Percentiles rank a stretch among this genome's conserved stretches.
phyloP scores from a whole-genome alignment of 2,329 filamentous ascomycete species.

The Colletotrichum incanum region DNA sequence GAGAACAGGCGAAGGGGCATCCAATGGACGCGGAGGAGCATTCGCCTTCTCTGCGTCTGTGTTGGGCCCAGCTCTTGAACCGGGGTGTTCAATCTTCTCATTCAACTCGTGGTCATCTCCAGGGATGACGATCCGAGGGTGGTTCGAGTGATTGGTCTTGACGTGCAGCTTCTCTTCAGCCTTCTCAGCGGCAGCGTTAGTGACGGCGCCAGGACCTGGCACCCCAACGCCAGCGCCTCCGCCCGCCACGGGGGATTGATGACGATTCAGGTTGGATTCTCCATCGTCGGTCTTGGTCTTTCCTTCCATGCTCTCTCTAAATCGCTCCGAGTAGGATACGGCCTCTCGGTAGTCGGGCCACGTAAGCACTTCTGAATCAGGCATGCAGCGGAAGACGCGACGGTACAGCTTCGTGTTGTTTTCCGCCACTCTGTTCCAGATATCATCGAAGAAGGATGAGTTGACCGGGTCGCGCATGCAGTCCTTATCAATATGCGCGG shows the following conservation, averaged over 20 bases:
- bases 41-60: slow-evolving; percentile 50
- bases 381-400: slow-evolving; percentile 96
- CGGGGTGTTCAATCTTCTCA: slow-evolving; percentile 57
- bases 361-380: slow-evolving; percentile 91
- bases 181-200: slow-evolving; percentile 57
- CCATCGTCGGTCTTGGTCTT: slow-evolving; percentile 69
- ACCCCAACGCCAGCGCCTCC: slow-evolving; percentile 60
- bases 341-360: slow-evolving; percentile 96
- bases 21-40: slow-evolving; percentile 48
- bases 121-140: slow-evolving; percentile 52
- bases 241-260: slow-evolving; percentile 50
- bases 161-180: slow-evolving; percentile 48
- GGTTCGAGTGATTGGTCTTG: slow-evolving; percentile 48
- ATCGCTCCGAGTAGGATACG: slow-evolving; percentile 81
- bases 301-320: slow-evolving; percentile 77
- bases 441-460: slow-evolving; percentile 85
- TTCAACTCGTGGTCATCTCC: slow-evolving; percentile 51
- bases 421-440: slow-evolving; percentile 88
- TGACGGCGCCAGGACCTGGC: slow-evolving; percentile 58
- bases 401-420: slow-evolving; percentile 98
- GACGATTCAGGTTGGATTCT: slow-evolving; percentile 58
- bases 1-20: slow-evolving; percentile 60
- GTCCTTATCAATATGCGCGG: slow-evolving; percentile 84
- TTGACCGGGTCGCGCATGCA: slow-evolving; percentile 95
- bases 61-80: slow-evolving; percentile 22